Base-by-base conservation (phyloP, 2,329 filamentous ascomycete species). In the Periconia sp. region DNA sequence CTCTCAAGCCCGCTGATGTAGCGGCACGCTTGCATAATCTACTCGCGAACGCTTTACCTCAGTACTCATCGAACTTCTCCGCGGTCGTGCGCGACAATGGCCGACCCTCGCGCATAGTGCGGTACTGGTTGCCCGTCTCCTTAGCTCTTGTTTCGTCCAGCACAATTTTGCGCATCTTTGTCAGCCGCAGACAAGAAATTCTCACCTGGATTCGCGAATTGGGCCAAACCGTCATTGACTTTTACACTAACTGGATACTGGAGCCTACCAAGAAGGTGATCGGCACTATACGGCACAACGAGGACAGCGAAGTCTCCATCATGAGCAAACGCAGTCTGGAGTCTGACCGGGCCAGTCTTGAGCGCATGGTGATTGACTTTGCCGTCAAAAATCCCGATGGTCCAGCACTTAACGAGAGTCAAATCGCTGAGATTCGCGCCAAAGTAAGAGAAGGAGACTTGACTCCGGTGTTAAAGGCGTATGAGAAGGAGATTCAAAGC, bases 331-430 rank as follows among this genome's bases (percentile, higher is more conserved):
- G 93, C 61, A 97, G 92, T 61, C 82, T 99, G 19, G 87, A 89
- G 70, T 92, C 92, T 1, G 94, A 99, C 70, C 86, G 91, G 31
- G 91, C 92, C 50, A 97, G 92, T 68, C 79, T 99, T 31, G 93
- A 99, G 73, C 88, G 94, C 45, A 99, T 99, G 94, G 95, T 99
- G 3, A 88, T 99, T 37, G 94, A 97, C 62, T 99, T 99, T 77
- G 90, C 92, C 5, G 78, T 87, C 10, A 92, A 96, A 63, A 91
- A 92, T 65, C 89, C 91, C 1, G 81, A 85, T 49, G 82, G 85
- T 27, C 79, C 79, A 6, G 3, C 33, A 7, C 77, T 92, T 33
- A 86, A 81, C 6, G 86, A 92, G 8, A 73, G 79, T 1, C 85
- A 96, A 64, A 85, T 96, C 31, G 80, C 84, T 9, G 82, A 89